Percentiles rank a stretch among this genome's conserved stretches.
Evolutionary conservation across 768 basidiomycete genomes (phyloP).

Genomic region (Favolaschia claudopus): DNA sequence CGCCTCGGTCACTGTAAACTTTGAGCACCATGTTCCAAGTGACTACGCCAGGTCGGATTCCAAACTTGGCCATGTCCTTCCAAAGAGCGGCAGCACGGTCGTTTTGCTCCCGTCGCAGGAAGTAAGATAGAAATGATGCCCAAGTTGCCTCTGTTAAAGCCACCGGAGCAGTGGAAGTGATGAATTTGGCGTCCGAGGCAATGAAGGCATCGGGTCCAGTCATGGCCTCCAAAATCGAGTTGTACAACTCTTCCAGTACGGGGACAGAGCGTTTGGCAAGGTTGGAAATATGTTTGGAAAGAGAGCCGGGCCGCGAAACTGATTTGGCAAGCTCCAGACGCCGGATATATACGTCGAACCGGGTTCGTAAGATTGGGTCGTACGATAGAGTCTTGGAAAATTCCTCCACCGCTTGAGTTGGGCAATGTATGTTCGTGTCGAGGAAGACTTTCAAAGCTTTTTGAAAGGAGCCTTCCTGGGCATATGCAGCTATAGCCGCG

Average conservation of each 20-base stretch:
- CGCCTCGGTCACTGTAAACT: conserved; percentile 60
- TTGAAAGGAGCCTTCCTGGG: conserved; percentile 64
- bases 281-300: conserved; percentile 59
- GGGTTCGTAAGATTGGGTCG: conserved; percentile 45
- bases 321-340: conserved; percentile 60
- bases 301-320: conserved; percentile 55
- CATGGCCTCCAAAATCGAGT: conserved; percentile 57
- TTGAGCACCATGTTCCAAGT: conserved; percentile 80
- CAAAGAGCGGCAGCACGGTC: conserved; percentile 72
- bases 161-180: conserved; percentile 50
- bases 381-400: conserved; percentile 49
- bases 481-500: conserved; percentile 65
- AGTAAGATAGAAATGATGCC: conserved; percentile 71
- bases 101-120: conserved; percentile 60
- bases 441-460: conserved; percentile 57
- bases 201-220: conserved; percentile 61
- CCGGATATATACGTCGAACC: conserved; percentile 52
- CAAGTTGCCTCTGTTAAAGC: conserved; percentile 65
- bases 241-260: conserved; percentile 57
- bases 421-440: conserved; percentile 45
- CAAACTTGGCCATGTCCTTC: conserved; percentile 65
- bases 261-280: conserved; percentile 45
- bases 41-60: conserved; percentile 57
- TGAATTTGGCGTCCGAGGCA: conserved; percentile 47
- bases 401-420: conserved; percentile 39